Conservation (phyloP, 345 rosid species). For the Eucalyptus shirleyi region DNA sequence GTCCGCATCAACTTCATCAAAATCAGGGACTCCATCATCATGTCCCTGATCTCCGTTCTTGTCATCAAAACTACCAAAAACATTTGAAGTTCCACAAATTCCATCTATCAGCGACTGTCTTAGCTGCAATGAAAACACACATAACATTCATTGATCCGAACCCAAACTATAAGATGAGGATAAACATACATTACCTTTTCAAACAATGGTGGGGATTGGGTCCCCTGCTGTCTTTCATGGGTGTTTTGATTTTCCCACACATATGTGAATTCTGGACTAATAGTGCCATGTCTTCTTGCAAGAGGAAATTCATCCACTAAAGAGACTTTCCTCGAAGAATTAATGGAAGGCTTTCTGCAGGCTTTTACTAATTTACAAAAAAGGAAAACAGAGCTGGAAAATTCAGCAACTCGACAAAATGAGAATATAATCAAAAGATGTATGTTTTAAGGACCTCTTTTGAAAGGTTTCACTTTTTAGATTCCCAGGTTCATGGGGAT, state of each 20-base stretch:
- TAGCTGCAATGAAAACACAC: conserved; percentile 41
- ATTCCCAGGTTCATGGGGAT: conserved; percentile 91
- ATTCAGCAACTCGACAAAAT: neutral
- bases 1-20: conserved; percentile 30
- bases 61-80: conserved; percentile 16
- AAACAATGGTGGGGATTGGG: conserved; percentile 39
- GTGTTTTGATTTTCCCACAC: conserved; percentile 40
- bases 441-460: conserved; percentile 38
- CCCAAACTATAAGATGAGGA: neutral
- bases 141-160: neutral
- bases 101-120: conserved; percentile 48
- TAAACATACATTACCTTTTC: conserved; percentile 47
- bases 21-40: conserved; percentile 41
- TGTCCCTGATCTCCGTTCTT: conserved; percentile 21
- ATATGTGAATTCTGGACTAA: conserved; percentile 60
- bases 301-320: conserved; percentile 60
- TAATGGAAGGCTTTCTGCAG: conserved; percentile 26
- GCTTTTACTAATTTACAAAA: conserved; percentile 43
- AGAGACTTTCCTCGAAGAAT: conserved; percentile 16
- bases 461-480: conserved; percentile 80
- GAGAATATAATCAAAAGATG: neutral
- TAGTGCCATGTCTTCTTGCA: conserved; percentile 54
- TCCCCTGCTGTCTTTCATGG: conserved; percentile 9
- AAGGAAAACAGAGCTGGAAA: neutral
- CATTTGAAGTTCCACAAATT: conserved; percentile 19